Evolutionary conservation across 495 filamentous ascomycete species (phyloP).

Genomic region (Platismatia glauca): DNA sequence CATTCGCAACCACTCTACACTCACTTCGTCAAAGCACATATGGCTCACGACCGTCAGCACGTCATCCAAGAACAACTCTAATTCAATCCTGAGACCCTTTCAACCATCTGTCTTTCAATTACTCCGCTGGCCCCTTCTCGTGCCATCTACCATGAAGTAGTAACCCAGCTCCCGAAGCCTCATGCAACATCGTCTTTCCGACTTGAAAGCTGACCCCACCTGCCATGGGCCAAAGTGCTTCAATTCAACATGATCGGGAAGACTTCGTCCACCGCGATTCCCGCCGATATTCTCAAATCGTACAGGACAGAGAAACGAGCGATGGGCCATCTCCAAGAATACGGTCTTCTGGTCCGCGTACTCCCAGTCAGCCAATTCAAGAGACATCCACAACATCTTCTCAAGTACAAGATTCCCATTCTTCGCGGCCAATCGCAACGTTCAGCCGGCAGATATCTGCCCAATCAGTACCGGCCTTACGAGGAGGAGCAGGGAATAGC

Average conservation of each 20-base stretch:
- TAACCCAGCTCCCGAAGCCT: not conserved
- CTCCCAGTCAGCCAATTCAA: not conserved
- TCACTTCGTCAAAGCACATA: not conserved
- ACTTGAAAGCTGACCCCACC: not conserved
- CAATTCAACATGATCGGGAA: constrained; percentile 17
- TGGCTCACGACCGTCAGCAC: not conserved
- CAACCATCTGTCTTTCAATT: not conserved
- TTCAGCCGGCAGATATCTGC: constrained; percentile 27
- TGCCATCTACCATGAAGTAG: not conserved
- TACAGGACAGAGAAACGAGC: constrained; percentile 13
- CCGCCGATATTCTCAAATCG: constrained; percentile 20
- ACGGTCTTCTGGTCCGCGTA: not conserved
- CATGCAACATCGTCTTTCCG: not conserved
- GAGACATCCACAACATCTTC: not conserved
- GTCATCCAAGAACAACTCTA: not conserved
- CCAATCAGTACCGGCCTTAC: constrained; percentile 20
- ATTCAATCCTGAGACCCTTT: not conserved
- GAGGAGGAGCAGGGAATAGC: constrained; percentile 3
- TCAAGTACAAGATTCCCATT: constrained; percentile 15
- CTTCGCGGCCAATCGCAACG: constrained; percentile 22
- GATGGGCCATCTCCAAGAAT: not conserved
- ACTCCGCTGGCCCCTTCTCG: not conserved
- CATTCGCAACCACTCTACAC: not conserved
- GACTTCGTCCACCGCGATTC: constrained; percentile 19
- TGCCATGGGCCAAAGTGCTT: constrained; percentile 26